A percentile compares a stretch with the other conserved stretches of the same genome.
Conservation (phyloP, 805 yeast species). For the Pichia thaimueangensis region DNA sequence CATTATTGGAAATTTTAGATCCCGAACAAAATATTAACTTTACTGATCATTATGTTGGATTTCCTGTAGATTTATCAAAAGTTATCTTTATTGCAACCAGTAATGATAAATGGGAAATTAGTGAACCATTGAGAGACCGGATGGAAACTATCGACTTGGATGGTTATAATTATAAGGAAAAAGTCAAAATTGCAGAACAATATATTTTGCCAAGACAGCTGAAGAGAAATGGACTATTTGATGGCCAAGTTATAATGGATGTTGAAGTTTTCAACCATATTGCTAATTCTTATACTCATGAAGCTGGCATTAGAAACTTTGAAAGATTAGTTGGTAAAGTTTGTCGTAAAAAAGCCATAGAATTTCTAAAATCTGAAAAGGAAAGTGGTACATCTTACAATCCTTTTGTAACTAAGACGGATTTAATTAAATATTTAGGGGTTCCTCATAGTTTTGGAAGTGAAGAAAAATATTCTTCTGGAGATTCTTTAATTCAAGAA, state of each 20-base stretch:
- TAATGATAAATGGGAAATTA: slow-evolving; percentile 62
- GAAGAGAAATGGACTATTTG: slow-evolving; percentile 54
- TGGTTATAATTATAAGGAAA: slow-evolving; percentile 77
- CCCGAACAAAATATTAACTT: slow-evolving; percentile 81
- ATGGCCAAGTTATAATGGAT: slow-evolving; percentile 38
- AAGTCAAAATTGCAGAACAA: slow-evolving; percentile 59
- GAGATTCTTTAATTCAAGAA: slow-evolving; percentile 41
- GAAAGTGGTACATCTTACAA: slow-evolving; percentile 27
- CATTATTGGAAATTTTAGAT: slow-evolving; percentile 78
- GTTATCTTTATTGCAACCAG: slow-evolving; percentile 83
- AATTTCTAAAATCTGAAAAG: slow-evolving; percentile 36
- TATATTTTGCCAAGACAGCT: slow-evolving; percentile 74
- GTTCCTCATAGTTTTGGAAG: slow-evolving; percentile 33
- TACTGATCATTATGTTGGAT: slow-evolving; percentile 77
- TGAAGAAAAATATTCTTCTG: slow-evolving; percentile 36
- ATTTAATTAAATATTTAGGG: slow-evolving; percentile 66
- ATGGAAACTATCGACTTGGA: slow-evolving; percentile 74
- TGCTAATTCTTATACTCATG: slow-evolving; percentile 69
- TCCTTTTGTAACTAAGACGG: slow-evolving; percentile 41
- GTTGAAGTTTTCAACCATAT: slow-evolving; percentile 53
- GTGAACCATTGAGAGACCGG: slow-evolving; percentile 75
- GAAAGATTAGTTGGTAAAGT: slow-evolving; percentile 71
- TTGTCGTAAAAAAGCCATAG: slow-evolving; percentile 79
- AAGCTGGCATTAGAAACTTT: slow-evolving; percentile 78
- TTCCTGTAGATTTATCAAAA: slow-evolving; percentile 79